phyloP scores from a whole-genome alignment of 2,329 filamentous ascomycete species.

The Diaporthe citrichinensis region DNA sequence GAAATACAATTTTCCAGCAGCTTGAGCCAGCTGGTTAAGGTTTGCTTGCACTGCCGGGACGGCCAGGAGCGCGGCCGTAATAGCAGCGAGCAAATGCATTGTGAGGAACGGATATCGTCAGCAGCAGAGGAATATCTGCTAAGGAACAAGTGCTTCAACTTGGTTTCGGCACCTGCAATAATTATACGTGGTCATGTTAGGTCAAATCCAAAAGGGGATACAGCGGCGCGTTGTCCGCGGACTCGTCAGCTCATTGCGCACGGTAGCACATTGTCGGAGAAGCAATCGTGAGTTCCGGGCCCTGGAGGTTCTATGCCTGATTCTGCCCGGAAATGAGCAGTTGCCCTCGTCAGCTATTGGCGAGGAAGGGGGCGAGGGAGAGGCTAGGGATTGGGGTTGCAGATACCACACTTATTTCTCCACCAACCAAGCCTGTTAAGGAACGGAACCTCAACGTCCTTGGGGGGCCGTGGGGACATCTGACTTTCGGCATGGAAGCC shows the following conservation, averaged over 20 bases:
- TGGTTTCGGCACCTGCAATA: too few relatives aligned
- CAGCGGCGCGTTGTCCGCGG: neutral
- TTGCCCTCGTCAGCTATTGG: slow-evolving; percentile 2
- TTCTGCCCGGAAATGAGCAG: slow-evolving; percentile 25
- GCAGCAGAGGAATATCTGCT: neutral
- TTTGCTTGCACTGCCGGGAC: slow-evolving; percentile 32
- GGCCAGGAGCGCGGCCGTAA: slow-evolving; percentile 22
- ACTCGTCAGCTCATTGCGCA: neutral
- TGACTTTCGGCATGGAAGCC: slow-evolving; percentile 10
- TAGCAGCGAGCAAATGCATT: slow-evolving; percentile 19
- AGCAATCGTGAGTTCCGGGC: slow-evolving; percentile 12
- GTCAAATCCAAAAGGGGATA: too few relatives aligned
- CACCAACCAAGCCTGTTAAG: slow-evolving; percentile 38
- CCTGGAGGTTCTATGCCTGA: slow-evolving; percentile 17
- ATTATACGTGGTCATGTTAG: neutral
- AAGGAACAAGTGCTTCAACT: neutral
- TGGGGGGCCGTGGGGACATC: slow-evolving; percentile 13
- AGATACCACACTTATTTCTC: slow-evolving; percentile 32
- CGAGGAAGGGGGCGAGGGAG: neutral
- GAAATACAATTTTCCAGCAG: slow-evolving; percentile 63
- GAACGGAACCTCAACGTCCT: slow-evolving; percentile 32
- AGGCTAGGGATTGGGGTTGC: slow-evolving; percentile 10
- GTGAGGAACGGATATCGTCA: neutral
- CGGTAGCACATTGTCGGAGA: neutral
- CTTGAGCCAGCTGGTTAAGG: slow-evolving; percentile 40